A percentile compares a stretch with the other conserved stretches of the same genome.
Conservation (phyloP, 305 asterid genomes). For the Fraxinus sp. region DNA sequence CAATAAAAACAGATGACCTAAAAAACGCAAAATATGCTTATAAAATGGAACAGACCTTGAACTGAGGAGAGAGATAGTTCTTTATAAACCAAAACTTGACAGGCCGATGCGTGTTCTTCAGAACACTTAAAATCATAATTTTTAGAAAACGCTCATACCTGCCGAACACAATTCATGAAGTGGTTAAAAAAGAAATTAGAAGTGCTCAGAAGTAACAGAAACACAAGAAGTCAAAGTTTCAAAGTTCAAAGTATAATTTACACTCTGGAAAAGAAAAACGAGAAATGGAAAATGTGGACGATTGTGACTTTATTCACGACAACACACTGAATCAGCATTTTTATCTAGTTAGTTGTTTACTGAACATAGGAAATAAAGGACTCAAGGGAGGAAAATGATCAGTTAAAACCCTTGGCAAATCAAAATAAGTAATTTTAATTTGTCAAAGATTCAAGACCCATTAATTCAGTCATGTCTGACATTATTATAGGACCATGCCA, state of each 20-base stretch:
- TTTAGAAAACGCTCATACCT: slow-evolving; percentile 96
- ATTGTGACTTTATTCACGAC: background rate
- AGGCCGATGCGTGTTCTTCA: slow-evolving; percentile 83
- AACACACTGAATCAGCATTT: background rate
- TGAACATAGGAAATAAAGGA: background rate
- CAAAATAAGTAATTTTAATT: slow-evolving; percentile 7
- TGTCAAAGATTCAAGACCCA: background rate
- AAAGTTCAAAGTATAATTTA: background rate
- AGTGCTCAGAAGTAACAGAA: slow-evolving; percentile 22
- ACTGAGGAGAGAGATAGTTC: slow-evolving; percentile 98
- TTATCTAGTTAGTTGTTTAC: background rate
- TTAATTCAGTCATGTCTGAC: background rate
- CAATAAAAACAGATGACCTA: slow-evolving; percentile 3
- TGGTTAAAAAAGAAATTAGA: slow-evolving; percentile 22
- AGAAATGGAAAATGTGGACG: background rate
- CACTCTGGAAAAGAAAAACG: background rate
- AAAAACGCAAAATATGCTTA: slow-evolving; percentile 8
- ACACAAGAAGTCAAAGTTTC: background rate
- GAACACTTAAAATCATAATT: slow-evolving; percentile 92
- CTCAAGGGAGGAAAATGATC: background rate
- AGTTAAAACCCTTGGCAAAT: background rate
- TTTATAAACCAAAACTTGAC: slow-evolving; percentile 99
- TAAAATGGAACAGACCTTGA: slow-evolving; percentile 59
- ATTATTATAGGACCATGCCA: background rate
- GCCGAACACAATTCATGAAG: slow-evolving; percentile 37